Evolutionary conservation across 2,329 filamentous ascomycete genomes (phyloP).

Genomic region (Aspergillus sp.): DNA sequence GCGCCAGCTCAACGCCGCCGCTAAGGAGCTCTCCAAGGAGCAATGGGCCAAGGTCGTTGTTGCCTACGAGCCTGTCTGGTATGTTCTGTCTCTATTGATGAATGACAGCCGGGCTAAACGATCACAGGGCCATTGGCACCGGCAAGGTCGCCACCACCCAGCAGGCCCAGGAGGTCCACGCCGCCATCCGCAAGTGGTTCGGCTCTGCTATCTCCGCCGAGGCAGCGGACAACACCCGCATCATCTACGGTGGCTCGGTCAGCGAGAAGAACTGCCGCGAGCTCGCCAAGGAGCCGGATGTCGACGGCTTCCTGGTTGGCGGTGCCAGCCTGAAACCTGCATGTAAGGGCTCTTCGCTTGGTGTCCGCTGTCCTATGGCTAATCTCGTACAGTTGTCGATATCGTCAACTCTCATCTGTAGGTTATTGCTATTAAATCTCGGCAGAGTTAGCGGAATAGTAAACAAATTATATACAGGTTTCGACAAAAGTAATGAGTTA

Average conservation of each 20-base stretch:
- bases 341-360: slow-evolving; percentile 48
- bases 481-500: no score
- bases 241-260: slow-evolving; percentile 94
- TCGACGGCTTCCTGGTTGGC: slow-evolving; percentile 95
- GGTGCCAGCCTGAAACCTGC: slow-evolving; percentile 95
- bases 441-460: no score
- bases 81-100: slow-evolving; percentile 30
- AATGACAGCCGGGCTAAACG: slow-evolving; percentile 1
- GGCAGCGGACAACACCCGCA: slow-evolving; percentile 76
- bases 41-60: slow-evolving; percentile 95
- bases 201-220: slow-evolving; percentile 61
- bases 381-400: slow-evolving; percentile 46
- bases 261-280: slow-evolving; percentile 97
- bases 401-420: slow-evolving; percentile 57
- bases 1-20: slow-evolving; percentile 72
- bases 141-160: slow-evolving; percentile 83
- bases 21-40: slow-evolving; percentile 53
- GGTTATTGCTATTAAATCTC: no score
- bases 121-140: slow-evolving; percentile 61
- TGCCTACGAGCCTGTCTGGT: slow-evolving; percentile 99
- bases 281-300: slow-evolving; percentile 82
- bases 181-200: slow-evolving; percentile 83
- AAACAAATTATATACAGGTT: no score
- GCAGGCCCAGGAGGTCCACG: slow-evolving; percentile 91
- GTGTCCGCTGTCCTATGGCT: slow-evolving; percentile 5